Percentiles rank a stretch among this genome's conserved stretches.
Conservation (phyloP, 2,329 filamentous ascomycete species). For the Bisporella sp. region DNA sequence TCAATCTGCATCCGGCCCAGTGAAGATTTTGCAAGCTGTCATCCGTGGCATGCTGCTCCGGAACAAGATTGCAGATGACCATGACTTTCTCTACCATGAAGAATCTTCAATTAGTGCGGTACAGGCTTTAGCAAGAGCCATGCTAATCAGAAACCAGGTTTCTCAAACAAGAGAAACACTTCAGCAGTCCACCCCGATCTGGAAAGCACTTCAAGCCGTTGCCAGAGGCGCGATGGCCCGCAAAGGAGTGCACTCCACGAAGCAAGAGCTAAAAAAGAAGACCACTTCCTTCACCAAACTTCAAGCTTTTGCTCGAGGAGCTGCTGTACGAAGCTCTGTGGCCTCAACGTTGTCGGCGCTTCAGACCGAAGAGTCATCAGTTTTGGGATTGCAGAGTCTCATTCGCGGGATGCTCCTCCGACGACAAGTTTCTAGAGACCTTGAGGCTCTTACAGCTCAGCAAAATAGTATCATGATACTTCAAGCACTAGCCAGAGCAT, state of each 20-base stretch:
- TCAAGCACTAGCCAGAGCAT: slow-evolving; percentile 63
- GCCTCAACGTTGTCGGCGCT: slow-evolving; percentile 41
- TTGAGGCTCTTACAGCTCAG: slow-evolving; percentile 50
- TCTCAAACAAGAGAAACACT: slow-evolving; percentile 44
- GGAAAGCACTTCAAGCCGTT: slow-evolving; percentile 39
- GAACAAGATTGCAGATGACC: slow-evolving; percentile 43
- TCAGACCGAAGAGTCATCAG: slow-evolving; percentile 36
- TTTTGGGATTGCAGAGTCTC: slow-evolving; percentile 49
- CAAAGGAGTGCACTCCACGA: slow-evolving; percentile 36
- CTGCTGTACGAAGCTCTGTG: slow-evolving; percentile 45
- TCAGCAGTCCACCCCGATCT: slow-evolving; percentile 40
- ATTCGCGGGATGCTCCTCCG: slow-evolving; percentile 57
- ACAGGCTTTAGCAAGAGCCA: slow-evolving; percentile 61
- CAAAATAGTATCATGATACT: slow-evolving; percentile 50
- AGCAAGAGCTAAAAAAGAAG: slow-evolving; percentile 45
- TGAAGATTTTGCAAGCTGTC: slow-evolving; percentile 57
- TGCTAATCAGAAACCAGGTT: slow-evolving; percentile 50
- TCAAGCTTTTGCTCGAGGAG: slow-evolving; percentile 39
- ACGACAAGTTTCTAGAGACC: slow-evolving; percentile 39
- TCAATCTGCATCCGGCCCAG: slow-evolving; percentile 40
- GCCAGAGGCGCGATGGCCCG: slow-evolving; percentile 40
- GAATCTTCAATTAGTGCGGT: slow-evolving; percentile 45
- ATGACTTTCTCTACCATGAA: slow-evolving; percentile 44
- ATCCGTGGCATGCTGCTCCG: slow-evolving; percentile 49
- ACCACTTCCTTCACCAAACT: slow-evolving; percentile 26